Conservation (phyloP, 257 asterid genomes). For the Agastache rugosa region DNA sequence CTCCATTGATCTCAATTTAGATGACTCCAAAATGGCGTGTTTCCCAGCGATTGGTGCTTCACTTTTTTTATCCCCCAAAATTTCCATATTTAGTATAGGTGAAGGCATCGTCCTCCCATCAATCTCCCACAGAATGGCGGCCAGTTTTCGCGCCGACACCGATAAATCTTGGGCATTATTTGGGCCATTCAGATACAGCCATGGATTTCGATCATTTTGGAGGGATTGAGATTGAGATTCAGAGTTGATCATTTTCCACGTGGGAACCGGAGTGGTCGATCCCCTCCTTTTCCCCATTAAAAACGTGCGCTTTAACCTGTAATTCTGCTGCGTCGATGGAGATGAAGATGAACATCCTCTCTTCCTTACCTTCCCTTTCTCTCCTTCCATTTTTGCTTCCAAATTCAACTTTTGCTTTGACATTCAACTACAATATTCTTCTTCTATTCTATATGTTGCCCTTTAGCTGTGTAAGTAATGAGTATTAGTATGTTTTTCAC, state of each 20-base stretch:
- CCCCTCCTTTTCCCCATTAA: constrained; percentile 80
- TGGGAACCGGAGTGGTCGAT: constrained; percentile 78
- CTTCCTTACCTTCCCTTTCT: constrained; percentile 75
- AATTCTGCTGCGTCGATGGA: constrained; percentile 63
- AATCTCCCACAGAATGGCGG: constrained; percentile 84
- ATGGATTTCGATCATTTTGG: constrained; percentile 31
- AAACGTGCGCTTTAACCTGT: constrained; percentile 70
- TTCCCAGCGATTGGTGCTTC: constrained; percentile 34
- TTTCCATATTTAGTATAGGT: constrained; percentile 46
- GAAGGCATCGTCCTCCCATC: constrained; percentile 53
- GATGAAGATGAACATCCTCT: constrained; percentile 75
- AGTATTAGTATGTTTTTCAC: too few species aligned
- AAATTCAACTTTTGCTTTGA: constrained; percentile 60
- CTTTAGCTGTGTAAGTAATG: background rate
- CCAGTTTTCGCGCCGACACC: constrained; percentile 87
- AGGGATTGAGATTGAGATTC: constrained; percentile 48
- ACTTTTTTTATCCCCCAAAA: constrained; percentile 44
- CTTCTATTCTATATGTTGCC: background rate
- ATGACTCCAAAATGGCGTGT: constrained; percentile 47
- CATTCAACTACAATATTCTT: constrained; percentile 37
- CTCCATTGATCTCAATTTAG: constrained; percentile 54
- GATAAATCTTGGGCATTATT: constrained; percentile 50
- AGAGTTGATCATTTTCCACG: constrained; percentile 71
- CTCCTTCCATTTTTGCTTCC: constrained; percentile 60
- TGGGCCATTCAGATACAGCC: constrained; percentile 46